A percentile compares a stretch with the other conserved stretches of the same genome.
Evolutionary conservation across 352 stramenopile species (phyloP).

Genomic region (Pythium utonaiense): DNA sequence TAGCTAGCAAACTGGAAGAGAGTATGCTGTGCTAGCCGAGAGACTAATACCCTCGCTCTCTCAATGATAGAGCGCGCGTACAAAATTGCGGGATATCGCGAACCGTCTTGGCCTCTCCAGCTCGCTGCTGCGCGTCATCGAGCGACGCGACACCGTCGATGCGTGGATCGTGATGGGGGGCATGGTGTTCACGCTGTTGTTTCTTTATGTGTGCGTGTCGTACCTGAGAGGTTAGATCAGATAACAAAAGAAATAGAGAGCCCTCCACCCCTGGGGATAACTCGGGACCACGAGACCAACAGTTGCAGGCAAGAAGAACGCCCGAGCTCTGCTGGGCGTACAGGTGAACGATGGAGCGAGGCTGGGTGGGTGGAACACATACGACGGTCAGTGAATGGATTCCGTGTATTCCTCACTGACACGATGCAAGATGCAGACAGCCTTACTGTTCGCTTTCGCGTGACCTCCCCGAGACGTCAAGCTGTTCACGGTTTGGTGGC

Average conservation of each 20-base stretch:
- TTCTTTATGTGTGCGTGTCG: slow-evolving; percentile 71
- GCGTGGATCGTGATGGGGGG: slow-evolving; percentile 83
- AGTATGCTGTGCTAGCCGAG: too few species aligned
- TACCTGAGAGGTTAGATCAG: slow-evolving; percentile 38
- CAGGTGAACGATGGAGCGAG: neutral
- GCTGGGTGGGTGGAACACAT: neutral
- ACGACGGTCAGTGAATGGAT: slow-evolving; percentile 2
- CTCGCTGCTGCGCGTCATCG: slow-evolving; percentile 78
- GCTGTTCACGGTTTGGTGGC: slow-evolving; percentile 12
- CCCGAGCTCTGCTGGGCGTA: neutral
- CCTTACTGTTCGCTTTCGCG: slow-evolving; percentile 3
- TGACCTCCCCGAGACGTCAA: neutral
- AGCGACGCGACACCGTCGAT: slow-evolving; percentile 75
- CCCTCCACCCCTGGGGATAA: neutral
- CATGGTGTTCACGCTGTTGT: slow-evolving; percentile 80
- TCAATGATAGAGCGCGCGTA: slow-evolving; percentile 50
- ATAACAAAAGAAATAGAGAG: neutral
- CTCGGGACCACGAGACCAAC: neutral
- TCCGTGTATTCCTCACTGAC: slow-evolving; percentile 4
- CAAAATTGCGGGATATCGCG: slow-evolving; percentile 79
- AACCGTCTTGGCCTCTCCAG: slow-evolving; percentile 81
- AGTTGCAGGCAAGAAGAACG: too few species aligned
- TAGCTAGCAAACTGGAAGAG: neutral
- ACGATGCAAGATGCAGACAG: neutral
- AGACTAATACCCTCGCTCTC: neutral